A percentile compares a stretch with the other conserved stretches of the same genome.
Conservation (phyloP, 139 green algal species). For the Asterochloris erici region DNA sequence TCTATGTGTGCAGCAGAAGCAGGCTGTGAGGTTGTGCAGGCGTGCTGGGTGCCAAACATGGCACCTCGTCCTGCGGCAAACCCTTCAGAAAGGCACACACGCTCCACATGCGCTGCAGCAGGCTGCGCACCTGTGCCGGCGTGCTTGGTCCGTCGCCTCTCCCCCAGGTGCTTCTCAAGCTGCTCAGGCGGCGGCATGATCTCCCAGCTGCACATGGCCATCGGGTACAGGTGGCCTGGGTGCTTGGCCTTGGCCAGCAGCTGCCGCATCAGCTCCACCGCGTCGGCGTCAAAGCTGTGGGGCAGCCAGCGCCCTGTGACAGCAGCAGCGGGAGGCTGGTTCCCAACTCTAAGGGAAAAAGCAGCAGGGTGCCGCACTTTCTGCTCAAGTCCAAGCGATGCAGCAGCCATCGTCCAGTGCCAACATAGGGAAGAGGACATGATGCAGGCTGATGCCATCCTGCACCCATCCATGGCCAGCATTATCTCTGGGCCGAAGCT, state of each 20-base stretch:
- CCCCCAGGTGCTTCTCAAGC: constrained; percentile 77
- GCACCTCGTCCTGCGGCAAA: neutral
- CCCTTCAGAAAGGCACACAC: neutral
- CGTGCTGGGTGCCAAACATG: neutral
- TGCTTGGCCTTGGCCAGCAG: constrained; percentile 64
- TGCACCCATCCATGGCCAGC: too few species aligned
- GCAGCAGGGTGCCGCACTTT: too few species aligned
- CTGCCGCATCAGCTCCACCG: constrained; percentile 92
- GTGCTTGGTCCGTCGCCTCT: constrained; percentile 74
- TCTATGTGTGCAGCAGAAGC: neutral
- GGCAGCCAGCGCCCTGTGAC: constrained; percentile 55
- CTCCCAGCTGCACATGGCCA: constrained; percentile 86
- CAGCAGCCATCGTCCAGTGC: too few species aligned
- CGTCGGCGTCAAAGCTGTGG: constrained; percentile 76
- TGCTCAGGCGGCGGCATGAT: constrained; percentile 93
- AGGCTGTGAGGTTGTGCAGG: too few species aligned
- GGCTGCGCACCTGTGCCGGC: constrained; percentile 25
- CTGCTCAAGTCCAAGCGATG: too few species aligned
- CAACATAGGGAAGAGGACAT: too few species aligned
- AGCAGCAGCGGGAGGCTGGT: too few species aligned
- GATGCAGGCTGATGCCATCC: too few species aligned
- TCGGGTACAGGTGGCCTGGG: constrained; percentile 83
- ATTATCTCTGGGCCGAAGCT: too few species aligned
- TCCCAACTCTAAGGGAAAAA: neutral
- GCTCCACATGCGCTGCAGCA: neutral